Conservation (phyloP, 2,329 filamentous ascomycete species). For the Fusarium virguliforme region DNA sequence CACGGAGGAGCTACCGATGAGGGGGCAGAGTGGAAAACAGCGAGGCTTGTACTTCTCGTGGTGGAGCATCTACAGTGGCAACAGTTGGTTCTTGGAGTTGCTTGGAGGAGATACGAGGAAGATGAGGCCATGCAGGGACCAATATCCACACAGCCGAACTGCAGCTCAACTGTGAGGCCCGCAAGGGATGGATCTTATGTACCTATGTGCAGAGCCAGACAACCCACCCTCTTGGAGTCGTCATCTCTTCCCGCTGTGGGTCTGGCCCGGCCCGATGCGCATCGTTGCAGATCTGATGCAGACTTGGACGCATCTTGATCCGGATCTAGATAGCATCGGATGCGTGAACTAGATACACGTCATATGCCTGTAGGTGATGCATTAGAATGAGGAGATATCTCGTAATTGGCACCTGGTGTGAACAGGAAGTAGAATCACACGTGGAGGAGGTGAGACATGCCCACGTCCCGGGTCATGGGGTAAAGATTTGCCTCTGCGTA, state of each 20-base stretch:
- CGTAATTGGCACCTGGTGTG: background rate
- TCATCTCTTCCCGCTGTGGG: background rate
- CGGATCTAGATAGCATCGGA: background rate
- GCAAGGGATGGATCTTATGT: background rate
- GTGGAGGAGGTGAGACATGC: background rate
- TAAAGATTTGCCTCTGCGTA: background rate
- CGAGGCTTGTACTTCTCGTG: background rate
- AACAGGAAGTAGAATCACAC: background rate
- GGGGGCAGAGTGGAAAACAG: background rate
- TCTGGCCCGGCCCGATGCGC: background rate
- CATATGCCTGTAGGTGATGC: background rate
- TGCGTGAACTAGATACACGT: background rate
- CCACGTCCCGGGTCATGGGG: background rate
- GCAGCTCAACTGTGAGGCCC: background rate
- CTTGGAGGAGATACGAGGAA: background rate
- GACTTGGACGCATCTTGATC: background rate
- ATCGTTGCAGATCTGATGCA: background rate
- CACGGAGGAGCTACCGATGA: background rate
- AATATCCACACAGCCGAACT: background rate
- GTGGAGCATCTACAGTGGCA: background rate
- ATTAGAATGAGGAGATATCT: background rate
- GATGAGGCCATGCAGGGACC: background rate
- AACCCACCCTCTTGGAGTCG: background rate
- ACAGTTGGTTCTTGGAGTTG: background rate
- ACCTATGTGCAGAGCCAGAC: background rate